These are phyloP conservation scores for Pyronema omphalodes DNA, from an alignment of 495 filamentous ascomycete genomes.

Conservation along the genomic window DNA sequence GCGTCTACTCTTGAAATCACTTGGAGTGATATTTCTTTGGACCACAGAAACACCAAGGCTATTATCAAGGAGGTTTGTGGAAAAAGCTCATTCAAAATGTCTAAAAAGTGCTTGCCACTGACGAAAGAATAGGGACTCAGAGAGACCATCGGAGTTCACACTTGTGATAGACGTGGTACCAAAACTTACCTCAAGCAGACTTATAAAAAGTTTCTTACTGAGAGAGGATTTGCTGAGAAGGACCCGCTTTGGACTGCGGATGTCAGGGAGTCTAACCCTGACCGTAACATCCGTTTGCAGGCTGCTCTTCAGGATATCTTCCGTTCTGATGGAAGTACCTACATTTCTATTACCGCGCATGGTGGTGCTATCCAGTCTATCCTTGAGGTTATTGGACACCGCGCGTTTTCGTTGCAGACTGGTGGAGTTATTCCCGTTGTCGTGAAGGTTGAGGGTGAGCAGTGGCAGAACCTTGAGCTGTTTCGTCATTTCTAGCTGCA, in stretches of 20 bases:
- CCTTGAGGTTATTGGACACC: slow-evolving; percentile 36
- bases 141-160: slow-evolving; percentile 56
- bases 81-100: slow-evolving; percentile 46
- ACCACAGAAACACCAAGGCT: slow-evolving; percentile 25
- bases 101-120: slow-evolving; percentile 50
- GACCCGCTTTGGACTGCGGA: slow-evolving; percentile 44
- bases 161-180: slow-evolving; percentile 52
- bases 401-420: slow-evolving; percentile 40
- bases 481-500: too few species aligned
- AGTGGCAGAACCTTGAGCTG: too few species aligned
- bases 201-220: slow-evolving; percentile 44
- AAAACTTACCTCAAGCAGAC: slow-evolving; percentile 36
- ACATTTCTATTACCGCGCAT: slow-evolving; percentile 50
- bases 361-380: slow-evolving; percentile 18
- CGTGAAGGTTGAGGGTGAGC: slow-evolving; percentile 34
- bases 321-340: slow-evolving; percentile 36
- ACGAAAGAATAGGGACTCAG: slow-evolving; percentile 30
- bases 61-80: slow-evolving; percentile 50
- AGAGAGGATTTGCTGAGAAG: slow-evolving; percentile 40
- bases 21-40: slow-evolving; percentile 16
- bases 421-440: slow-evolving; percentile 55
- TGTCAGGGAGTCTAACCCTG: slow-evolving; percentile 34
- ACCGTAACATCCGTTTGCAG: slow-evolving; percentile 37
- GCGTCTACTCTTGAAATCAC: slow-evolving; percentile 19
- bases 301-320: slow-evolving; percentile 47